A percentile compares a stretch with the other conserved stretches of the same genome.
Conservation (phyloP, 140 eudicot species). For the Erigeron philadelphicus region DNA sequence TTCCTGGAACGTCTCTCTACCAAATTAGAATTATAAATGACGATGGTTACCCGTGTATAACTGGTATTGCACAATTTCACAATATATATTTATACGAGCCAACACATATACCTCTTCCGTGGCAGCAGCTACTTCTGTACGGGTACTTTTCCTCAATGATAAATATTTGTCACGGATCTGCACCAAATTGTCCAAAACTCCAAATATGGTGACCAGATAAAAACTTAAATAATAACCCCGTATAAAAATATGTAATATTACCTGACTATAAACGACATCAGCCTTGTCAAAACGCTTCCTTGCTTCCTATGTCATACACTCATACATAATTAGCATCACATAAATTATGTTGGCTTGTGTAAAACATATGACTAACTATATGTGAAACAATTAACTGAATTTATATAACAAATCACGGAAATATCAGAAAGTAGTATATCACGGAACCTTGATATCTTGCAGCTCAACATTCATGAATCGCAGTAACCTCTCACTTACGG, state of each 20-base stretch:
- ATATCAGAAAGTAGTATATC: slow-evolving; percentile 13
- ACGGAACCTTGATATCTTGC: slow-evolving; percentile 73
- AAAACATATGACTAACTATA: neutral
- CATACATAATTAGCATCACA: slow-evolving; percentile 6
- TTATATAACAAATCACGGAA: neutral
- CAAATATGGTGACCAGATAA: slow-evolving; percentile 5
- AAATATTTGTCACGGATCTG: slow-evolving; percentile 85
- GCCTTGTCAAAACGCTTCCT: slow-evolving; percentile 96
- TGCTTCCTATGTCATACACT: slow-evolving; percentile 65
- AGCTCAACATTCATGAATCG: slow-evolving; percentile 67
- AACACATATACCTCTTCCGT: slow-evolving; percentile 74
- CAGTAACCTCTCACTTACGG: slow-evolving; percentile 53
- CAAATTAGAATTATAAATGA: slow-evolving; percentile 56
- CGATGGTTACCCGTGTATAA: slow-evolving; percentile 42
- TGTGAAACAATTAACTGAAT: neutral
- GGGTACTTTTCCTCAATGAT: slow-evolving; percentile 75
- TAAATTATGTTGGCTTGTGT: neutral
- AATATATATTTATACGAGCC: slow-evolving; percentile 15
- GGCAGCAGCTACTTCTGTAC: slow-evolving; percentile 58
- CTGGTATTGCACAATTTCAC: slow-evolving; percentile 12
- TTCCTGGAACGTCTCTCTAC: slow-evolving; percentile 90
- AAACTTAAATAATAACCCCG: slow-evolving; percentile 8
- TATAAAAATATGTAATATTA: slow-evolving; percentile 16
- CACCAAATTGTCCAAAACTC: neutral
- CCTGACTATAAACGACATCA: slow-evolving; percentile 80